These are phyloP conservation scores for Phaffia tasmanica DNA, from an alignment of 768 basidiomycete genomes.

Conservation along the genomic window DNA sequence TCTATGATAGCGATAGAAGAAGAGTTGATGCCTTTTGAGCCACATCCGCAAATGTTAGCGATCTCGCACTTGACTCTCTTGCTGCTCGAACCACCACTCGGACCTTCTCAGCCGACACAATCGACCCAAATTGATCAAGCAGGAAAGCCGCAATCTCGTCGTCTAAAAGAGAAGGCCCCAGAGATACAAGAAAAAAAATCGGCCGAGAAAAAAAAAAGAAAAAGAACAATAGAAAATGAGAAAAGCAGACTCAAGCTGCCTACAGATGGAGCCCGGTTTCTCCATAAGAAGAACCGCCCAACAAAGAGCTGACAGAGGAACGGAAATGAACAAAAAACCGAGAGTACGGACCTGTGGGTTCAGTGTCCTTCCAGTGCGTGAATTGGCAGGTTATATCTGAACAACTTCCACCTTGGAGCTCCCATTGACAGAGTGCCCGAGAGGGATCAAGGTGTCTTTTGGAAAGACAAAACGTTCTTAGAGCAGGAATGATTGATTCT, in stretches of 20 bases:
- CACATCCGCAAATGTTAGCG: too few species aligned
- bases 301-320: background rate
- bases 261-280: background rate
- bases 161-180: background rate
- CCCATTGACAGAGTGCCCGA: constrained; percentile 8
- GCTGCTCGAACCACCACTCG: constrained; percentile 12
- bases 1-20: too few species aligned
- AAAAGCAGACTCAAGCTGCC: background rate
- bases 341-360: constrained; percentile 6
- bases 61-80: background rate
- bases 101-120: constrained; percentile 1
- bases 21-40: too few species aligned
- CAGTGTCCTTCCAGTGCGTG: constrained; percentile 6
- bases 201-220: background rate
- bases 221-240: background rate
- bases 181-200: background rate
- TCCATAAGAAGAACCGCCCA: background rate
- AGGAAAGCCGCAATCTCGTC: constrained; percentile 16
- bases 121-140: background rate
- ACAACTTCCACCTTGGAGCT: constrained; percentile 14
- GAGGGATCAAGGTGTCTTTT: constrained; percentile 8
- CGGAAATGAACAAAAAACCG: background rate
- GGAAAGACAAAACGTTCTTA: background rate
- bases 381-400: constrained; percentile 8
- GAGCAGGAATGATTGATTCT: background rate